Base-by-base conservation (phyloP, 768 basidiomycete genomes). In the Leccinum sublutescens region DNA sequence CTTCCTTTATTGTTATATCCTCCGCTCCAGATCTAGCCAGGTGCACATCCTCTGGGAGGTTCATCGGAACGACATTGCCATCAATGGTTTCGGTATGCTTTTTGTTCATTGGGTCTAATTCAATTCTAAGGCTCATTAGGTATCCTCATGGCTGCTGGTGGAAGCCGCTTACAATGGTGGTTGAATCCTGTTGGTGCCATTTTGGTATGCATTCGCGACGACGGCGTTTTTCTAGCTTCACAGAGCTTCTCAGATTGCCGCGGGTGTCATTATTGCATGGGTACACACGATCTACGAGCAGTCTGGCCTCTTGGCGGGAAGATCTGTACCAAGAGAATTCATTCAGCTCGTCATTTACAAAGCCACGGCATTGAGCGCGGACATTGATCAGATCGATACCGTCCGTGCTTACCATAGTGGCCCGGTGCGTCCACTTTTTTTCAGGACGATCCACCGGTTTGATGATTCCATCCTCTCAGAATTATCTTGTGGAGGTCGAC, bases 31-130 rank as follows among this genome's bases (percentile, higher is more conserved):
- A 62, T 94, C 91, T 5, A 95, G 91, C 66, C 97, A 99, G 74
- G 96, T 99, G 2, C 84, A 85, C 50, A 85, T 97, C 17, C 82
- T 96, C 29, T 98, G 93, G 94, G 91, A 97, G 73, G 95, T 98
- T 69, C 95, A 98, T 64, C 80, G 95, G 64, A 98, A 95, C 67
- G 96, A 96, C 67, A 70, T 94, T 17, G 91, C 85, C 70, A 85
- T 93, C 49, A 94, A 94, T 67, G 77, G 82, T 25, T 88, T 91
- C 61, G 88, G 88, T 88, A 61, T 36, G 79, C 57, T 4, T 17
- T 29, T 50, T 47, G 23, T 47, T 61, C 34, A 29, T 23, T 36
- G n/a, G 17, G 21, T 27, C 14, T 0, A 45, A 40, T 11, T 4
- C 17, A 50, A 31, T 38, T 49, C 31, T 55, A 62, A 19, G 40